Percentiles rank a stretch among this genome's conserved stretches.
These are phyloP conservation scores for Salix purpurea DNA, from an alignment of 345 rosid species.

Conservation along the genomic window DNA sequence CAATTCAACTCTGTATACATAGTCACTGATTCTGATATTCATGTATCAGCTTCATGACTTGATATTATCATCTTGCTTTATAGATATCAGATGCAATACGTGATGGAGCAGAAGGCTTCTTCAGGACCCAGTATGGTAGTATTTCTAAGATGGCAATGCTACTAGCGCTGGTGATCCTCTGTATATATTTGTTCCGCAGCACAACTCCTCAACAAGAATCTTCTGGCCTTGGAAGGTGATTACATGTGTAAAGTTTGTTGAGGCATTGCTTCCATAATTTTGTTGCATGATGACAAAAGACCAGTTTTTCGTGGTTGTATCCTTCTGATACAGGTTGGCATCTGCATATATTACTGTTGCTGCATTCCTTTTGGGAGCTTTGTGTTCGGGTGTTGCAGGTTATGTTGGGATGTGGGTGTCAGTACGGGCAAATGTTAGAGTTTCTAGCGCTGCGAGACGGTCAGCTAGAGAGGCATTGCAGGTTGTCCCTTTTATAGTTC, in stretches of 20 bases:
- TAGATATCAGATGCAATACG: conserved; percentile 99
- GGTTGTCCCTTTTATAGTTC: conserved; percentile 43
- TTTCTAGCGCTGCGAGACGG: conserved; percentile 96
- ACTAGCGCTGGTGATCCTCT: conserved; percentile 79
- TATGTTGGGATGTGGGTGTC: conserved; percentile 99
- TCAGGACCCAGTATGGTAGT: conserved; percentile 94
- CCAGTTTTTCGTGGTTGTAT: conserved; percentile 15
- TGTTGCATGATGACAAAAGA: conserved; percentile 2
- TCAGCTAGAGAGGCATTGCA: conserved; percentile 99
- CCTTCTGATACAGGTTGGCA: conserved; percentile 49
- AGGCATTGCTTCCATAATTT: conserved; percentile 8
- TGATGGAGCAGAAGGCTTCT: conserved; percentile 98
- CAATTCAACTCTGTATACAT: not conserved
- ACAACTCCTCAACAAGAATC: conserved; percentile 95
- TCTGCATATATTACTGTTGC: conserved; percentile 91
- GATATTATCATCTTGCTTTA: conserved; percentile 32
- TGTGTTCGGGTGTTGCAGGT: conserved; percentile 94
- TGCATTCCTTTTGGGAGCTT: conserved; percentile 88
- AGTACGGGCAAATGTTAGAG: conserved; percentile 99
- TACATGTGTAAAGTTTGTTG: not conserved
- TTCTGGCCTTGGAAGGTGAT: conserved; percentile 92
- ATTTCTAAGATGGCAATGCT: conserved; percentile 94
- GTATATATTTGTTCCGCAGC: conserved; percentile 80
- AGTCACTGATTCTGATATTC: not conserved
- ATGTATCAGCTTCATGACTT: conserved; percentile 10